Conservation (phyloP, 148 eudicot species). For the Agrostemma githago region DNA sequence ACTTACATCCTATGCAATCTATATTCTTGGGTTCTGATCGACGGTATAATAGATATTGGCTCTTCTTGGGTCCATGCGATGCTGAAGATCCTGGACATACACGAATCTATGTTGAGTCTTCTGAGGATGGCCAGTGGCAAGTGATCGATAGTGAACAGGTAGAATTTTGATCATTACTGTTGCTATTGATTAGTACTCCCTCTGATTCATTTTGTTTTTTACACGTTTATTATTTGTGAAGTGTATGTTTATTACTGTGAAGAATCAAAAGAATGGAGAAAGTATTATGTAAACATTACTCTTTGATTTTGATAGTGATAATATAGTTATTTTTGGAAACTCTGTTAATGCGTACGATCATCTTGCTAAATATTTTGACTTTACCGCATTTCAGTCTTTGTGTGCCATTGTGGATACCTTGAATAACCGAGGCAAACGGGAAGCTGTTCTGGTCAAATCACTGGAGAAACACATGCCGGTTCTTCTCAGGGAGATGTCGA, state of each 20-base stretch:
- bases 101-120: conserved; percentile 87
- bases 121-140: conserved; percentile 98
- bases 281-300: not conserved
- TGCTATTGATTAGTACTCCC: too few species aligned
- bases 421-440: conserved; percentile 71
- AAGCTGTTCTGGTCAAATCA: conserved; percentile 69
- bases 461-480: conserved; percentile 43
- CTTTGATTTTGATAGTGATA: not conserved
- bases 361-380: conserved; percentile 6
- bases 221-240: too few species aligned
- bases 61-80: conserved; percentile 93
- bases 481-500: conserved; percentile 53
- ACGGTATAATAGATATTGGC: conserved; percentile 94
- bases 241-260: too few species aligned
- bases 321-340: not conserved
- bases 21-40: conserved; percentile 88
- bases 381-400: conserved; percentile 52
- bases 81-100: conserved; percentile 78
- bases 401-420: conserved; percentile 52
- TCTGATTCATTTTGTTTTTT: too few species aligned
- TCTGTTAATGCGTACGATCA: not conserved
- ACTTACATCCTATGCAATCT: conserved; percentile 86
- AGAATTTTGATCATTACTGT: not conserved
- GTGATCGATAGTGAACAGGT: conserved; percentile 90
- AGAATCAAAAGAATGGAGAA: too few species aligned